These are phyloP conservation scores for Boechera stricta DNA, from an alignment of 345 rosid species.

Conservation along the genomic window DNA sequence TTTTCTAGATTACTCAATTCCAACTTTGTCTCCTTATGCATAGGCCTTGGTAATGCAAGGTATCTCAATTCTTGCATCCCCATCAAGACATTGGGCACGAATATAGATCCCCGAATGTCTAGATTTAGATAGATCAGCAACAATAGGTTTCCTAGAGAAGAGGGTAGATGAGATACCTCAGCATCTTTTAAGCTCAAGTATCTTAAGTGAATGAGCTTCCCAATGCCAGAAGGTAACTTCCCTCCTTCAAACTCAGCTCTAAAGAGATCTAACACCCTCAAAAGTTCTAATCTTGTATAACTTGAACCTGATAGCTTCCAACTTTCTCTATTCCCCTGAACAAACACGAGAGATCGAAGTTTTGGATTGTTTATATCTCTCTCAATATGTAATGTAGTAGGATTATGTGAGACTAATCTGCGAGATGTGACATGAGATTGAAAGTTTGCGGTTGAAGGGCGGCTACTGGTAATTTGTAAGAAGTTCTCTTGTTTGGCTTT, in stretches of 20 bases:
- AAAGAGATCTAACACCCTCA: conserved; percentile 44
- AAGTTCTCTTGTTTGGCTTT: conserved; percentile 32
- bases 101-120: accelerated
- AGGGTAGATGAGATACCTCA: conserved; percentile 19
- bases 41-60: accelerated
- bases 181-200: not conserved
- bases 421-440: not conserved
- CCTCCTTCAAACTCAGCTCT: not conserved
- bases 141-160: conserved; percentile 27
- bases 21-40: not conserved
- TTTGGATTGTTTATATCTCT: not conserved
- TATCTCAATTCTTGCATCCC: conserved; percentile 15
- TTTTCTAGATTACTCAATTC: not conserved
- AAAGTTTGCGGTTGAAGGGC: not conserved
- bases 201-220: conserved; percentile 46
- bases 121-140: conserved; percentile 18
- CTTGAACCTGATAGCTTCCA: not conserved
- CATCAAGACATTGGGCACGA: conserved; percentile 4
- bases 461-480: not conserved
- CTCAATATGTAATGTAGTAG: not conserved
- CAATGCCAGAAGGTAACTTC: conserved; percentile 31
- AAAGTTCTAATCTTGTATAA: conserved; percentile 24
- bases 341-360: not conserved
- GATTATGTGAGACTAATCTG: conserved; percentile 22
- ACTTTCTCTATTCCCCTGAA: accelerated